Conservation (phyloP, 2,329 filamentous ascomycete species). For the Verticillium longisporum region DNA sequence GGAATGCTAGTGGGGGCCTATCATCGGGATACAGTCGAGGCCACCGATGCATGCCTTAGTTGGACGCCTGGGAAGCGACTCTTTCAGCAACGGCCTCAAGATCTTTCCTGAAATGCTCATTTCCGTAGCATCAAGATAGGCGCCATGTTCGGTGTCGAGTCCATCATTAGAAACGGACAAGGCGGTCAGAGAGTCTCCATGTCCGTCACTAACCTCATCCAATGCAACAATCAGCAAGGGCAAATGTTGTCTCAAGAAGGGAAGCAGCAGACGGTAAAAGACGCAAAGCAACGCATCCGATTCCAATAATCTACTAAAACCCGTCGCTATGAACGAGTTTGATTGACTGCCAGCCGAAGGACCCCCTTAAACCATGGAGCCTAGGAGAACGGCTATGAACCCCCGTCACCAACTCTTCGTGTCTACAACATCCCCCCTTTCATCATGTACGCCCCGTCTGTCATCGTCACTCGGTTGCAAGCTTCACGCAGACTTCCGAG, state of each 20-base stretch:
- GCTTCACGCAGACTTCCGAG: slow-evolving; percentile 2
- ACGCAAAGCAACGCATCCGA: slow-evolving; percentile 1
- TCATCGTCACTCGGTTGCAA: not conserved
- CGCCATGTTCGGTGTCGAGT: too few species aligned
- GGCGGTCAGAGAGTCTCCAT: too few species aligned
- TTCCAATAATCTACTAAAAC: slow-evolving; percentile 2
- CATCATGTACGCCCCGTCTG: not conserved
- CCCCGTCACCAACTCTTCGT: not conserved
- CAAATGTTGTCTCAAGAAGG: too few species aligned
- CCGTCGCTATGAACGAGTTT: slow-evolving; percentile 3
- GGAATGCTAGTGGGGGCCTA: not conserved
- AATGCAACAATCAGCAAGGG: too few species aligned
- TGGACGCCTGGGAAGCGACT: not conserved
- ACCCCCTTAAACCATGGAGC: not conserved
- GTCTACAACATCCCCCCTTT: not conserved
- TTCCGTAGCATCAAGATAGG: too few species aligned
- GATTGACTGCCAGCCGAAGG: slow-evolving; percentile 1
- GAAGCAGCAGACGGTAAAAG: not conserved
- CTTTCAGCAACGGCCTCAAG: too few species aligned
- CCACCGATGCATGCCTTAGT: not conserved
- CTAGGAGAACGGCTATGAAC: not conserved
- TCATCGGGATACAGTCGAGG: not conserved
- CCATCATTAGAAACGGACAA: too few species aligned
- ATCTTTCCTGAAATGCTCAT: too few species aligned
- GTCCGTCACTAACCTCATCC: too few species aligned